Percentiles rank a stretch among this genome's conserved stretches.
phyloP scores from a whole-genome alignment of 2,329 filamentous ascomycete genomes.

The Claviceps sp. region DNA sequence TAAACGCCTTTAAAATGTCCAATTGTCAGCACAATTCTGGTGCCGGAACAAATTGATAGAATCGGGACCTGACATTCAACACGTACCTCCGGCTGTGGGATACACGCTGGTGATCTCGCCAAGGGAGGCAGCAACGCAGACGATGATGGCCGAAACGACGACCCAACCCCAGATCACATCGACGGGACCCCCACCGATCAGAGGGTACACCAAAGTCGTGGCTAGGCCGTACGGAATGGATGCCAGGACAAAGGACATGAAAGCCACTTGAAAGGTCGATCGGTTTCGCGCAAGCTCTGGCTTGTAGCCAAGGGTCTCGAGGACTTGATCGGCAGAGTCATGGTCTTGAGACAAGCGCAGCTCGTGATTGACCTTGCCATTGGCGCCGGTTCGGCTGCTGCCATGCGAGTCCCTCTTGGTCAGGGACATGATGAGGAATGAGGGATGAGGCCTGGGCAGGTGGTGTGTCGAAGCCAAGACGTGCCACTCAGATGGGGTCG shows the following conservation, averaged over 20 bases:
- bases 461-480: not conserved
- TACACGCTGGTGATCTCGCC: constrained; percentile 66
- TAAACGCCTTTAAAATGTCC: constrained; percentile 38
- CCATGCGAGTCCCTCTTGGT: constrained; percentile 12
- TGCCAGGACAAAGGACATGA: constrained; percentile 66
- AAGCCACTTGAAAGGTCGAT: constrained; percentile 55
- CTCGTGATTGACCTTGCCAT: constrained; percentile 17
- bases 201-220: constrained; percentile 55
- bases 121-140: constrained; percentile 57
- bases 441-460: not conserved
- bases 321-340: constrained; percentile 44
- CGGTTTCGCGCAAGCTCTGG: constrained; percentile 50
- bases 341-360: constrained; percentile 14
- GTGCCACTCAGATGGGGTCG: not conserved
- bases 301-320: constrained; percentile 53
- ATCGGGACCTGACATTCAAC: not conserved
- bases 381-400: constrained; percentile 8
- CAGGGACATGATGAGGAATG: constrained; percentile 8
- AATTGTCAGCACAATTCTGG: not conserved
- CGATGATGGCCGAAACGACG: constrained; percentile 52
- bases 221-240: constrained; percentile 62
- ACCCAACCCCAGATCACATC: constrained; percentile 65
- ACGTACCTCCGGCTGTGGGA: constrained; percentile 55
- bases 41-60: not conserved
- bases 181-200: constrained; percentile 52